Base-by-base conservation (phyloP, 2,329 filamentous ascomycete genomes). In the Malbranchea zuffiana region DNA sequence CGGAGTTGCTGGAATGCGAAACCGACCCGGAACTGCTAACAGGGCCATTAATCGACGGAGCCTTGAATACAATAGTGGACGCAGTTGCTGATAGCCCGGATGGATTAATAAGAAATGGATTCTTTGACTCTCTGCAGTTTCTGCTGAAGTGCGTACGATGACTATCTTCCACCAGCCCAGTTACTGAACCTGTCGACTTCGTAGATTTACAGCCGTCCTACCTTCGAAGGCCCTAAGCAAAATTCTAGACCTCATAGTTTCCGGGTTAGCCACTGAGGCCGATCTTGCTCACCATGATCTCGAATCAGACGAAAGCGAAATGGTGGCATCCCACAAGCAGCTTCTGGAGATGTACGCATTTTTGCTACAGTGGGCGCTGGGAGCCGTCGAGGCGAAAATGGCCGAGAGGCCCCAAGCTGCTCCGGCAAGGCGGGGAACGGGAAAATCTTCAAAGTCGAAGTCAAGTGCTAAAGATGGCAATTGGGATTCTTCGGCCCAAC, bases 301-400 rank as follows among this genome's bases (percentile, higher is more conserved):
- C 56, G 87, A 95, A 53, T 79, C 76, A 28, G 88, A 96, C 60
- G 88, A 96, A 55, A 86, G 94, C 59, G 86, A 92, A 52, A 72
- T 81, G 6, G 68, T 93, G 31, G 72, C 79, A 25, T 80, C 92
- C 51, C 88, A 98, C 66, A 95, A 94, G 61, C 78, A 82, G 47
- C 70, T 95, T 1, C 72, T 98, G 47, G 90, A 98, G 57, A 82
- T 93, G 53, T 96, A 92, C 56, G 88, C 80, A 21, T 98, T 94
- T 54, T 68, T 98, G 7, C 65, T 98, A 32, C 87, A 95, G 60
- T 98, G 90, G 92, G 83, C 85, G 5, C 81, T 96, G 46, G 81
- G 86, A 5, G 85, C 82, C n/a, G 84, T 95, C 32, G 90, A 98
- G 61, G 80, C 82, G 25, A 93, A 94, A 61, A 82, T 86, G 2